Base-by-base conservation (phyloP, 116 monocot genomes). In the Dioscorea cayenensis region DNA sequence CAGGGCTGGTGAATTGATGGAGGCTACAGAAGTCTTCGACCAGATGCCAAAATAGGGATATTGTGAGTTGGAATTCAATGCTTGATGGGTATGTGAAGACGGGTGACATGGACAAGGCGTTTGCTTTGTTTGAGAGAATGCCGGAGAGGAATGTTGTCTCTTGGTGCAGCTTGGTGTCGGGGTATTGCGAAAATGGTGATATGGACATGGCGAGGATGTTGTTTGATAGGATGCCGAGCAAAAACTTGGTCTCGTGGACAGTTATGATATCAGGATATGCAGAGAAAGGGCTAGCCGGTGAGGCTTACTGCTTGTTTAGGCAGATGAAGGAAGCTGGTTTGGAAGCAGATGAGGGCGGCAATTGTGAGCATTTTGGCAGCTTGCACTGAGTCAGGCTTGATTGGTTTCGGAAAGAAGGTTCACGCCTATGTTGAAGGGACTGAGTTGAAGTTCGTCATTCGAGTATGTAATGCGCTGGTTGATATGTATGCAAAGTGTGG, bases 401-500 rank as follows among this genome's bases (percentile, higher is more conserved):
- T 88, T 16, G 74, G 75, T 51, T 67, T 95, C 18, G 95, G 95
- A 19, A 71, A 72, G 73, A 86, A 80, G 75, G 79, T 89, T 59
- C 86, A 91, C 71, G 74, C 68, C 3, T 72, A 78, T 58, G 48
- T 83, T 1, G 43, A 20, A 8, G 75, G 55, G 52, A 80, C 63
- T 19, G 77, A 67, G 64, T 14, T 81, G 4, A 83, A 58, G 28
- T 51, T 74, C 21, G 68, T 64, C 14, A 75, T 73, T 36, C 78
- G 69, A 68, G 86, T 91, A 38, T 81, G 77, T 84, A 95, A 95
- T 81, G 80, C 91, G 2, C 63, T 91, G 38, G 55, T 95, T 11
- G 86, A 89, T 71, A 89, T 95, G 91, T 95, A 89, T 10, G 71
- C 83, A 11, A 95, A 95, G 67, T 95, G 95, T 60, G 95, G 91